Conservation (phyloP, 305 asterid genomes). For the Rubia tinctorum region DNA sequence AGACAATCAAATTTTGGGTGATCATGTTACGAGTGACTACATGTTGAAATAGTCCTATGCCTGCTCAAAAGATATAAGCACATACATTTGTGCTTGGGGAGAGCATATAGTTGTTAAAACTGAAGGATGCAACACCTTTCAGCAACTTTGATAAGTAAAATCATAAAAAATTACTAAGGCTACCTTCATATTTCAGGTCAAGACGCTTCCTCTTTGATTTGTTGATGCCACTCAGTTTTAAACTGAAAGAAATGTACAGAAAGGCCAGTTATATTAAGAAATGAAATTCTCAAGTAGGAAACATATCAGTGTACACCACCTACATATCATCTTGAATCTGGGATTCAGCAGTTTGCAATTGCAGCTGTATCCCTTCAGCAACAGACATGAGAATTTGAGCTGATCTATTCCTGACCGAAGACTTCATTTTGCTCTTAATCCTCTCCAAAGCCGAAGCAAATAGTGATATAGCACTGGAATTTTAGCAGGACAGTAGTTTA, state of each 20-base stretch:
- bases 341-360: constrained; percentile 65
- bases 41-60: not conserved
- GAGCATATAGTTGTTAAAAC: not conserved
- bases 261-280: constrained; percentile 28
- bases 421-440: constrained; percentile 65
- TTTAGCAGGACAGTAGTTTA: constrained; percentile 13
- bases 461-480: constrained; percentile 67
- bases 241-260: constrained; percentile 60
- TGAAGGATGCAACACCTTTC: not conserved
- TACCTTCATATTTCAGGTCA: constrained; percentile 74
- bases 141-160: not conserved
- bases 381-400: constrained; percentile 70
- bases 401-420: constrained; percentile 52
- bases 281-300: constrained; percentile 14
- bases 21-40: not conserved
- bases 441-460: constrained; percentile 61
- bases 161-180: constrained; percentile 18
- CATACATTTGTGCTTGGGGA: too few species aligned
- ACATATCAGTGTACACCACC: constrained; percentile 26
- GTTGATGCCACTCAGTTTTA: constrained; percentile 50
- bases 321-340: constrained; percentile 71
- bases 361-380: constrained; percentile 57
- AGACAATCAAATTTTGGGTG: not conserved
- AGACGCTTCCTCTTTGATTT: constrained; percentile 57
- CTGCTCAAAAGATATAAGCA: not conserved